Percentiles rank a stretch among this genome's conserved stretches.
phyloP scores from a whole-genome alignment of 2,329 filamentous ascomycete species.

The Furcasterigmium sp. region DNA sequence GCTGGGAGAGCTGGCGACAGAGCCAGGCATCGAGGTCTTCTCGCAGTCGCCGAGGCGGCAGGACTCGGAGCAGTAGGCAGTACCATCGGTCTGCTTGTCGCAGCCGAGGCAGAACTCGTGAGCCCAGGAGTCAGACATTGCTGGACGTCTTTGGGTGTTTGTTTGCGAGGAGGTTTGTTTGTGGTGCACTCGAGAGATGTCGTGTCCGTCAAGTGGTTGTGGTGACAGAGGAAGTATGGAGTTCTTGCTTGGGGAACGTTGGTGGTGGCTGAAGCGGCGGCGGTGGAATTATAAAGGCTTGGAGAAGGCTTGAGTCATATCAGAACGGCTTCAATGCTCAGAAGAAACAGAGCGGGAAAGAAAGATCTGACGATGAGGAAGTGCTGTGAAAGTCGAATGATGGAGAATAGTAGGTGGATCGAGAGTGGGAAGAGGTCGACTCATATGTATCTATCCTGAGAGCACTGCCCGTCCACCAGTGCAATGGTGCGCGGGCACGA shows the following conservation, averaged over 20 bases:
- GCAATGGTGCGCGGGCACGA: constrained; percentile 4
- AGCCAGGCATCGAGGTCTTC: constrained; percentile 54
- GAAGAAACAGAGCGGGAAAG: not conserved
- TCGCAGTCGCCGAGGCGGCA: constrained; percentile 87
- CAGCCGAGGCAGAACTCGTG: constrained; percentile 92
- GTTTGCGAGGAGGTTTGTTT: constrained; percentile 3
- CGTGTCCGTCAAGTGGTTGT: not conserved
- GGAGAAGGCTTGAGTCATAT: constrained; percentile 4
- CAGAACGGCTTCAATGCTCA: constrained; percentile 2
- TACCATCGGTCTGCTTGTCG: constrained; percentile 79
- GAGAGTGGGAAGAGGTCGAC: constrained; percentile 13
- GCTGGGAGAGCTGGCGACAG: constrained; percentile 53
- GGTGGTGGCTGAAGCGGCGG: not conserved
- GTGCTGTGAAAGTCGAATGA: constrained; percentile 14
- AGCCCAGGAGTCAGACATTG: constrained; percentile 66
- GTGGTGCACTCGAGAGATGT: constrained; percentile 6
- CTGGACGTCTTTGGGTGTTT: constrained; percentile 10
- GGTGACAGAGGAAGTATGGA: not conserved
- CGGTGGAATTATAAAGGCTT: constrained; percentile 3
- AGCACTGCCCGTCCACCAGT: constrained; percentile 10
- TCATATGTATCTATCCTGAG: constrained; percentile 15
- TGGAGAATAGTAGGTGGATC: constrained; percentile 8
- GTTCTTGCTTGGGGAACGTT: not conserved
- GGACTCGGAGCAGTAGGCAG: constrained; percentile 86
- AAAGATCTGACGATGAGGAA: constrained; percentile 3